These are phyloP conservation scores for Colletotrichum zoysiae DNA, from an alignment of 2,329 filamentous ascomycete species.

Conservation along the genomic window DNA sequence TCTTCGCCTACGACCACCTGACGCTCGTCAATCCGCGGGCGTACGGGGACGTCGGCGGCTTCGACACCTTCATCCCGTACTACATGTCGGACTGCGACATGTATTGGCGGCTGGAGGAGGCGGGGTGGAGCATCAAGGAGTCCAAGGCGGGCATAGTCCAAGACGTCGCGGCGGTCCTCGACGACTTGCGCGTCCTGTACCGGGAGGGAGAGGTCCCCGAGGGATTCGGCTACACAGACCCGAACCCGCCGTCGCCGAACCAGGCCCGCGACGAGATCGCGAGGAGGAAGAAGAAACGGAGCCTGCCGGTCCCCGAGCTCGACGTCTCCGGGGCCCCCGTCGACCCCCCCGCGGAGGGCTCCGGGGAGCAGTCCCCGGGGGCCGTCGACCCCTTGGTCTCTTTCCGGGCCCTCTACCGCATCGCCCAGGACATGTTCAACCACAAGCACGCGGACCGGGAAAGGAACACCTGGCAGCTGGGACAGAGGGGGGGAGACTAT, in stretches of 20 bases:
- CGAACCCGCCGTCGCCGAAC: slow-evolving; percentile 50
- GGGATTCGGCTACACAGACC: slow-evolving; percentile 51
- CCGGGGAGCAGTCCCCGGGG: not conserved
- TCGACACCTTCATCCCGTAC: slow-evolving; percentile 70
- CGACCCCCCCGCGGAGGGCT: not conserved
- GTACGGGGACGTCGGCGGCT: slow-evolving; percentile 64
- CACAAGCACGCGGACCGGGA: slow-evolving; percentile 55
- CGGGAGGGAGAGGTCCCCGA: slow-evolving; percentile 53
- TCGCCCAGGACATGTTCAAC: slow-evolving; percentile 54
- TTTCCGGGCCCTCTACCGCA: slow-evolving; percentile 41
- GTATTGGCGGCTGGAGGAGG: slow-evolving; percentile 61
- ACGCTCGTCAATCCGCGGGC: slow-evolving; percentile 67
- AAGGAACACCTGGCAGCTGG: slow-evolving; percentile 66
- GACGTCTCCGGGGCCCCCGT: not conserved
- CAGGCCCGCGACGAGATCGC: not conserved
- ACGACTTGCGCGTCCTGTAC: slow-evolving; percentile 61
- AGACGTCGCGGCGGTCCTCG: slow-evolving; percentile 59
- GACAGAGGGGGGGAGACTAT: slow-evolving; percentile 63
- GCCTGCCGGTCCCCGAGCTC: slow-evolving; percentile 9
- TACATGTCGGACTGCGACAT: slow-evolving; percentile 71
- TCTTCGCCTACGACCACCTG: slow-evolving; percentile 71
- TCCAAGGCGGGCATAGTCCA: slow-evolving; percentile 57
- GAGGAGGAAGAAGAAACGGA: not conserved
- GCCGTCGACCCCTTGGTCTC: slow-evolving; percentile 25
- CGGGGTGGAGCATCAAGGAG: slow-evolving; percentile 56